phyloP scores from a whole-genome alignment of 768 basidiomycete genomes.

The Pleurotus citrinopileatus region DNA sequence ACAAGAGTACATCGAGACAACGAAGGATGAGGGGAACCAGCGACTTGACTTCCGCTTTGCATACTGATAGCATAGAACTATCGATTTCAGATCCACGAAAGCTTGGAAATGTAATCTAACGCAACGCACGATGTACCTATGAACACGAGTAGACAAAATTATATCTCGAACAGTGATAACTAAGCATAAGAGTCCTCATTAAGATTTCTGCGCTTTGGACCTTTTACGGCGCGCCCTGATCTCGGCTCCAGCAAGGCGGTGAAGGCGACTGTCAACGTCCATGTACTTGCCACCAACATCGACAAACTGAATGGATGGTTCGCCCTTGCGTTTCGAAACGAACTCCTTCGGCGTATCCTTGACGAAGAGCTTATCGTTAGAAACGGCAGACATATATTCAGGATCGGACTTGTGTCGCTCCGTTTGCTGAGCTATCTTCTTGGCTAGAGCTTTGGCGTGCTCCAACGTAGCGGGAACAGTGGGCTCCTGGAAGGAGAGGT shows the following conservation, averaged over 20 bases:
- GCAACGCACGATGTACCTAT: not conserved
- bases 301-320: constrained; percentile 61
- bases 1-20: constrained; percentile 54
- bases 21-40: constrained; percentile 60
- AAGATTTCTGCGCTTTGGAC: not conserved
- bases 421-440: constrained; percentile 27
- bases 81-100: not conserved
- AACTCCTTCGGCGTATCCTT: constrained; percentile 33
- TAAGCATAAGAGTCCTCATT: no score
- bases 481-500: constrained; percentile 45
- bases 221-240: not conserved
- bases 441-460: constrained; percentile 38
- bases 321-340: constrained; percentile 38
- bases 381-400: constrained; percentile 35
- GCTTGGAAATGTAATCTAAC: not conserved
- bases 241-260: constrained; percentile 14
- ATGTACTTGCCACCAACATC: constrained; percentile 76
- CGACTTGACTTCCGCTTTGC: constrained; percentile 63
- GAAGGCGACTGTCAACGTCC: constrained; percentile 48
- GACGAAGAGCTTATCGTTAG: constrained; percentile 33
- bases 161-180: no score
- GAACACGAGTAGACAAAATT: not conserved
- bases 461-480: constrained; percentile 57
- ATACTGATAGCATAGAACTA: constrained; percentile 30
- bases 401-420: constrained; percentile 37